A percentile compares a stretch with the other conserved stretches of the same genome.
Conservation (phyloP, 306 rosid species). For the Dalbergia cochinchinensis region DNA sequence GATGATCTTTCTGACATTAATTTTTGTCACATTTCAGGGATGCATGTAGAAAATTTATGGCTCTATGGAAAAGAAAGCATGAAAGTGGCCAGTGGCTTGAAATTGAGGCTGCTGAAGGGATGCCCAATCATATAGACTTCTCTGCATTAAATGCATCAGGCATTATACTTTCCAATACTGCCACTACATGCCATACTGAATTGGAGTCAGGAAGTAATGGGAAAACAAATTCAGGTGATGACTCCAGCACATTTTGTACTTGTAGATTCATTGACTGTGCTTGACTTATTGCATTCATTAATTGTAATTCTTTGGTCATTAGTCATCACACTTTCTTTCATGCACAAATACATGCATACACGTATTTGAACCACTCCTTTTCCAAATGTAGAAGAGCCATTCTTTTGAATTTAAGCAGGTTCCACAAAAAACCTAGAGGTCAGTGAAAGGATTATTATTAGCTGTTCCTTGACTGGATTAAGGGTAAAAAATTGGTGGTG, state of each 20-base stretch:
- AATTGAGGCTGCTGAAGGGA: constrained; percentile 76
- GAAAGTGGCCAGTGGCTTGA: constrained; percentile 94
- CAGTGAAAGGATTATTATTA: constrained; percentile 4
- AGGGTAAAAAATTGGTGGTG: background rate
- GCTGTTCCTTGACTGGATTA: constrained; percentile 1
- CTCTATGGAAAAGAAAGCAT: constrained; percentile 88
- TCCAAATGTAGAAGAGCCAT: constrained; percentile 12
- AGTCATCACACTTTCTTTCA: constrained; percentile 17
- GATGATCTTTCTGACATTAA: constrained; percentile 30
- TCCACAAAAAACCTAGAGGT: constrained; percentile 29
- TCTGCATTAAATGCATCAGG: constrained; percentile 69
- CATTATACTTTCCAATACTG: constrained; percentile 60
- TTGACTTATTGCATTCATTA: constrained; percentile 3
- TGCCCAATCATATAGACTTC: constrained; percentile 60
- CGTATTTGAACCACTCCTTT: constrained; percentile 23
- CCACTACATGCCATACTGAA: constrained; percentile 56
- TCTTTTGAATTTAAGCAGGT: background rate
- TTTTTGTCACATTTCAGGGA: constrained; percentile 61
- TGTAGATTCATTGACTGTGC: background rate
- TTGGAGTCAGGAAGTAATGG: constrained; percentile 61
- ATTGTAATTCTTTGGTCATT: constrained; percentile 1
- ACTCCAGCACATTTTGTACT: constrained; percentile 33
- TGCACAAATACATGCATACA: constrained; percentile 1
- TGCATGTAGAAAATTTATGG: constrained; percentile 72
- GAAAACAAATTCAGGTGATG: constrained; percentile 63